Base-by-base conservation (phyloP, 2,329 filamentous ascomycete genomes). In the Chaetomium strumarium region DNA sequence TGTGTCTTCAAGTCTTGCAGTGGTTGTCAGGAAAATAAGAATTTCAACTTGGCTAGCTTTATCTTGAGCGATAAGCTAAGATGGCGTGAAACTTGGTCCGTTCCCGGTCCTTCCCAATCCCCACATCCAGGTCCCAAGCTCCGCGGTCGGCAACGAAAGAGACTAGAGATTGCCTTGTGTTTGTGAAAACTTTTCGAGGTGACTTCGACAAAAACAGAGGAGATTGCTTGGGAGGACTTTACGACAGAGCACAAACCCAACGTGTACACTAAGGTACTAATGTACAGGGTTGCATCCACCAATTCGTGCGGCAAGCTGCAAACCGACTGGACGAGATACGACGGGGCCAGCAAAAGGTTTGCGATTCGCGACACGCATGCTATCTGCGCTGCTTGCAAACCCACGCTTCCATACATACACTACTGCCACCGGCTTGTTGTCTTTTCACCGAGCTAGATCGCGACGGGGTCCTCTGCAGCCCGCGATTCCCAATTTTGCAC, bases 301-400 rank as follows among this genome's bases (percentile, higher is more conserved):
- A 52, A 46, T 37, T 44, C 40, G 17, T 46, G 13, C 37, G 33
- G 12, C 20, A 41, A 31, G 9, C 24, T 8, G 38, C 42, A 49
- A 49, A 57, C 30, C 45, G 52, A 59, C 45, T 57, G 57, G 57
- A 55, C 48, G 20, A 40, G 41, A 57, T 57, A 57, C 57, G 57
- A 30, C 29, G 6, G 8, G 13, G 20, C 8, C 16, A 31, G 24
- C 49, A 14, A 41, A 14, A 14, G 16, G 7, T 48, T 37, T 17
- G 33, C 38, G 39, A 16, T 36, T 19, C n/a, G 31, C 12, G 36
- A 37, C 40, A 29, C 34, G 16, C 33, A 38, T 46, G 34, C 14
- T 31, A 33, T 17, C 16, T 40, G 41, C 34, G n/a, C 19, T 36
- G n/a, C 16, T 24, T 24, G 24, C 24, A 31, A 19, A 33, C 2